A percentile compares a stretch with the other conserved stretches of the same genome.
Evolutionary conservation across 495 filamentous ascomycete species (phyloP).

Genomic region (Annulohypoxylon maeteangense): DNA sequence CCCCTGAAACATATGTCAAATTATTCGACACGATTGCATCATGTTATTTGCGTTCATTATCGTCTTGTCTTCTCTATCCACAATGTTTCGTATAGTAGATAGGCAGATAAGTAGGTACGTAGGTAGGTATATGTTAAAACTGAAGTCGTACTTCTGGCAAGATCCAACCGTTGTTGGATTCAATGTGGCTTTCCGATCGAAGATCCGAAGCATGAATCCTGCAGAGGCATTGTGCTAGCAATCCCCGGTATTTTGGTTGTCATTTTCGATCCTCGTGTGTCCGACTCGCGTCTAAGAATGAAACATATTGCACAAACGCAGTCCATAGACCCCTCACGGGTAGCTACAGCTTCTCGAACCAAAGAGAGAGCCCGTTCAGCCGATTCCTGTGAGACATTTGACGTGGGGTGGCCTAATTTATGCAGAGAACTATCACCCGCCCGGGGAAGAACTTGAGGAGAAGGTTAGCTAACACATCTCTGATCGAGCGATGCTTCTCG

Average conservation of each 20-base stretch:
- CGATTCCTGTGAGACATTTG: conserved; percentile 41
- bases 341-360: conserved; percentile 40
- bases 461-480: conserved; percentile 22
- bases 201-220: conserved; percentile 31
- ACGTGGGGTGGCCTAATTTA: conserved; percentile 33
- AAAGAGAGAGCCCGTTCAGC: conserved; percentile 36
- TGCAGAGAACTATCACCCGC: conserved; percentile 29
- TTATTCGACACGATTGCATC: conserved; percentile 17
- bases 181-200: conserved; percentile 34
- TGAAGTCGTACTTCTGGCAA: background rate
- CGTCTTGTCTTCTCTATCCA: conserved; percentile 2
- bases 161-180: conserved; percentile 21
- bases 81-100: background rate
- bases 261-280: conserved; percentile 33
- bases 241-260: conserved; percentile 31
- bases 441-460: conserved; percentile 23
- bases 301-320: conserved; percentile 32
- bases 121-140: conserved; percentile 10
- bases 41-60: background rate
- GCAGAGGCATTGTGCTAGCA: conserved; percentile 8
- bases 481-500: conserved; percentile 18
- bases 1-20: conserved; percentile 32
- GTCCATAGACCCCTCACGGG: conserved; percentile 29
- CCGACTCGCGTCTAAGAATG: conserved; percentile 35
- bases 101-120: too few relatives aligned